These are phyloP conservation scores for Lodderomyces metapsilosis DNA, from an alignment of 1,139 yeast genomes.

Conservation along the genomic window DNA sequence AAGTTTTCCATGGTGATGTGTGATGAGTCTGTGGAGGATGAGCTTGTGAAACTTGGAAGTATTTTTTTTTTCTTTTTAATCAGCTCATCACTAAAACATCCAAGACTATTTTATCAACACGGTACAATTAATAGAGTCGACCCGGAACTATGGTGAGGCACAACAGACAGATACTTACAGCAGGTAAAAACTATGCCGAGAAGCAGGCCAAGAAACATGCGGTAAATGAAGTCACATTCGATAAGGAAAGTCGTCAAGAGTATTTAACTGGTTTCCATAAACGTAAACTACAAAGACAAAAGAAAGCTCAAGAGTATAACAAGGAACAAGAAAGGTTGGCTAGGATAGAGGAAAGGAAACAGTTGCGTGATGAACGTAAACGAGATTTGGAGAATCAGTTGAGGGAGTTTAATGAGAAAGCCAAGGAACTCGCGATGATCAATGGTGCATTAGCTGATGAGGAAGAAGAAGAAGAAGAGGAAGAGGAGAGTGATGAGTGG, in stretches of 20 bases:
- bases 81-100: not conserved
- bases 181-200: constrained; percentile 78
- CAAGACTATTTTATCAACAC: too few relatives aligned
- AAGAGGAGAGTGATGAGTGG: constrained; percentile 16
- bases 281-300: constrained; percentile 83
- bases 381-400: constrained; percentile 62
- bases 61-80: constrained; percentile 2
- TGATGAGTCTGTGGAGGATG: not conserved
- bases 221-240: constrained; percentile 80
- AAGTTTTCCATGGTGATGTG: constrained; percentile 41
- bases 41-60: too few relatives aligned
- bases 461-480: constrained; percentile 25
- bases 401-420: constrained; percentile 54
- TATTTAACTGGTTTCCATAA: constrained; percentile 95
- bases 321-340: constrained; percentile 76
- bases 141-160: constrained; percentile 20
- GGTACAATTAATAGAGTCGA: too few relatives aligned
- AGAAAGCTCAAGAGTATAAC: constrained; percentile 72
- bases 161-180: constrained; percentile 87
- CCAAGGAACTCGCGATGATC: constrained; percentile 41
- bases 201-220: constrained; percentile 63
- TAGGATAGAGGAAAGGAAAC: constrained; percentile 73
- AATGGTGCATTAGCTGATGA: constrained; percentile 34
- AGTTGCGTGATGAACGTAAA: constrained; percentile 67
- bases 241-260: constrained; percentile 69